Conservation (phyloP, 805 yeast genomes). For the Schizosaccharomyces octosporus region DNA sequence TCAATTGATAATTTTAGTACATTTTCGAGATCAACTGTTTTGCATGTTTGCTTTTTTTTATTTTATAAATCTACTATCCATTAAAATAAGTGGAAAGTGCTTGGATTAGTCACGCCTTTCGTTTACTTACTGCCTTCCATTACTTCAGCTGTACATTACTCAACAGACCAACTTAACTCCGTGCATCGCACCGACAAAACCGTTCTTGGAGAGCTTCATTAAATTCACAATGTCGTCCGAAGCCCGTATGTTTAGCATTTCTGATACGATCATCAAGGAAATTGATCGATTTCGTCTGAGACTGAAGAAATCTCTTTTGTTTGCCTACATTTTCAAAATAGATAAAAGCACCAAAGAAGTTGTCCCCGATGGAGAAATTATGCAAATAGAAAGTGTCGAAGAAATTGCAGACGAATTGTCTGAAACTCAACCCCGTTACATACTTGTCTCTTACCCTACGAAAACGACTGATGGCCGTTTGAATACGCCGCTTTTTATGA, state of each 20-base stretch:
- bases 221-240: neutral
- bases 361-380: neutral
- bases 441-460: constrained; percentile 55
- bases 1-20: no score
- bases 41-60: no score
- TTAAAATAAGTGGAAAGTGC: no score
- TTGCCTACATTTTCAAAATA: neutral
- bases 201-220: neutral
- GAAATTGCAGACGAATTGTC: constrained; percentile 57
- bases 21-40: no score
- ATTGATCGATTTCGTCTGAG: neutral
- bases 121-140: no score
- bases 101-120: no score
- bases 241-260: constrained; percentile 1
- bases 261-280: neutral
- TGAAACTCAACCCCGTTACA: constrained; percentile 53
- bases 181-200: no score
- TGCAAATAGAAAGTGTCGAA: constrained; percentile 18
- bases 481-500: constrained; percentile 45
- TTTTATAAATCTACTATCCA: no score
- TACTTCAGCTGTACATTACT: no score
- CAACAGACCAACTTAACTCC: no score
- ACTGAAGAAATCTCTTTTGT: neutral
- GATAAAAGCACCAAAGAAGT: neutral
- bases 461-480: constrained; percentile 45